Conservation (phyloP, 306 rosid genomes). For the Dryas alaskensis region DNA sequence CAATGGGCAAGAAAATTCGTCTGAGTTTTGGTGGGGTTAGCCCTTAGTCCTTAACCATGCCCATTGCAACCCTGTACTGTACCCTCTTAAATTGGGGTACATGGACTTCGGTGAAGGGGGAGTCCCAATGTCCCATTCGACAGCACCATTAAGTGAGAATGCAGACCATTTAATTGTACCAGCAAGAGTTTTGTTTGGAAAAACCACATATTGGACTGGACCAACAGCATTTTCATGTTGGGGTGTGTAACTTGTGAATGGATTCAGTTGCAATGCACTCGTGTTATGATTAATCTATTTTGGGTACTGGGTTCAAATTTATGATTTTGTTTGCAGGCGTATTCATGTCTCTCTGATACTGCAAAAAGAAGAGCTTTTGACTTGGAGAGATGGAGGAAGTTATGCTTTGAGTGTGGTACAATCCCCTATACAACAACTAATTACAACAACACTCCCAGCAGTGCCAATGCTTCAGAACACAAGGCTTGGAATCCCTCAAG, state of each 20-base stretch:
- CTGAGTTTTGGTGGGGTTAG: not conserved
- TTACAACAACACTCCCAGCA: slow-evolving; percentile 23
- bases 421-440: slow-evolving; percentile 36
- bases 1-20: not conserved
- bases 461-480: slow-evolving; percentile 32
- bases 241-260: slow-evolving; percentile 8
- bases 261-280: slow-evolving; percentile 9
- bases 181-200: too few relatives aligned
- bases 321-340: slow-evolving; percentile 50
- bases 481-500: slow-evolving; percentile 34
- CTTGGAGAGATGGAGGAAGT: slow-evolving; percentile 49
- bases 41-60: not conserved
- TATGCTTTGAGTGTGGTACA: slow-evolving; percentile 73
- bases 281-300: not conserved
- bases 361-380: slow-evolving; percentile 67
- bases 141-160: not conserved
- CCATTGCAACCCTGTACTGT: not conserved
- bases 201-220: not conserved
- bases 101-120: slow-evolving; percentile 11
- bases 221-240: slow-evolving; percentile 18
- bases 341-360: slow-evolving; percentile 58
- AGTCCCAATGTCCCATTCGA: slow-evolving; percentile 24
- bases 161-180: slow-evolving; percentile 7
- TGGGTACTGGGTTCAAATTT: not conserved
- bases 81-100: slow-evolving; percentile 10